Base-by-base conservation (phyloP, 495 filamentous ascomycete genomes). In the Penicillium paxilli region DNA sequence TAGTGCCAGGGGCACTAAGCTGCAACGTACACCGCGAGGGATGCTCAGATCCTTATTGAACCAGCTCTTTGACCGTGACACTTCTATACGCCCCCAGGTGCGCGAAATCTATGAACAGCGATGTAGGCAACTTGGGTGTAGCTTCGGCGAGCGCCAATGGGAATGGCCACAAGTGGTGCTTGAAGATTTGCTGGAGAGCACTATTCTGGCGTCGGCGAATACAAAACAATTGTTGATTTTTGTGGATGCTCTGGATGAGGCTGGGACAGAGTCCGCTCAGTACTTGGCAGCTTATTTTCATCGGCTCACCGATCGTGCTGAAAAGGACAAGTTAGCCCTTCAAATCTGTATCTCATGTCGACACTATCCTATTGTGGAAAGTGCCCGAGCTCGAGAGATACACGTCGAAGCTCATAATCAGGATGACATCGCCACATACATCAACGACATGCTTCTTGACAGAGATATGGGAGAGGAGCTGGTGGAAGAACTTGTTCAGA, bases 191-290 rank as follows among this genome's bases (percentile, higher is more conserved):
- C 32, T 59, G 2, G 20, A 14, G 9, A 23, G 4, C 24, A 24
- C 7, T 6, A 50, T 59, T 14, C 10, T 59, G 14, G 26, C 37
- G 16, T 49, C 23, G 2, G 44, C 55, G 8, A 32, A 12, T 14
- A 16, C 10, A 5, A 7, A 45, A 5, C 48, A 23, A 0, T 23
- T 62, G 10, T 47, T 25, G 0, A 24, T 57, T n/a, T 48, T 62
- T 25, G 50, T 62, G 16, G 58, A 62, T 51, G 58, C 55, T 8
- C 38, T 62, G 6, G 55, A 62, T 47, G 58, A 62, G 47, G 32
- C 52, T 10, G 57, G 55, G 11, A 22, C 22, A 22, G 24, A 54
- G 17, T 45, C 30, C 10, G 55, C 51, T 23, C 38, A 33, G 17
- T 14, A 23, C 9, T 24, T 51, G 0, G 44, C 44, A n/a, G 33